Evolutionary conservation across 805 yeast genomes (phyloP), one percentile per base, ranked within the genome.

Genomic region (Saccharomycopsis guyanensis): DNA sequence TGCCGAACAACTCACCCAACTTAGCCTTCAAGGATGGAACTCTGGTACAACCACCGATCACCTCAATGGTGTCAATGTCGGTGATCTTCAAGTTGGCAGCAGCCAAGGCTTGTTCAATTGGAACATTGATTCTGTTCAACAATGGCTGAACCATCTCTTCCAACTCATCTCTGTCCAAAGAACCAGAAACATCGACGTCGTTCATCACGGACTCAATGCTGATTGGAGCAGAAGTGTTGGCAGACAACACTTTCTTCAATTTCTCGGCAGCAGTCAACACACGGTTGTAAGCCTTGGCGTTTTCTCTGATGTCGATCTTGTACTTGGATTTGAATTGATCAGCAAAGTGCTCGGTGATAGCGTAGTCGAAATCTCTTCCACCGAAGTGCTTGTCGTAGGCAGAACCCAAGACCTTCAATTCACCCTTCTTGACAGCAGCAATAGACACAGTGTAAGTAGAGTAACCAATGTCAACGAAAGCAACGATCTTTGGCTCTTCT

Each of bases 21-120:
- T 77, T 82, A 57, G 81, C 76, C 77, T 93, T 93, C 65, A 93
- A 73, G 46, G 85, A 71, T 65, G 99, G 99, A 56, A 93, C 95
- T 77, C 99, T 88, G 57, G 97, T 86, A 66, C 95, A 85, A 59
- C 99, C 99, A 72, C 99, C 99, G 63, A 93, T 83, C 51, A 93
- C 80, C 73, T 93, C 99, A 57, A 93, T 82, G 44, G 88, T 79
- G 69, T 89, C 96, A 51, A 93, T 69, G 51, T 89, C 94, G 22
- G 71, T 85, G 53, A 72, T 69, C 32, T 77, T 61, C 51, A 93
- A 64, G 51, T 83, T 82, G 49, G 98, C 93, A 62, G 77, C 80
- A 59, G 75, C 75, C 63, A 93, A 73, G 52, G 97, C 97, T 44
- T 68, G 64, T 66, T 84, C 84, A 57, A 89, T 74, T 60, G 97